Percentiles rank a stretch among this genome's conserved stretches.
phyloP scores from a whole-genome alignment of 1,284 basidiomycete species.

The Apiotrichum sp. region DNA sequence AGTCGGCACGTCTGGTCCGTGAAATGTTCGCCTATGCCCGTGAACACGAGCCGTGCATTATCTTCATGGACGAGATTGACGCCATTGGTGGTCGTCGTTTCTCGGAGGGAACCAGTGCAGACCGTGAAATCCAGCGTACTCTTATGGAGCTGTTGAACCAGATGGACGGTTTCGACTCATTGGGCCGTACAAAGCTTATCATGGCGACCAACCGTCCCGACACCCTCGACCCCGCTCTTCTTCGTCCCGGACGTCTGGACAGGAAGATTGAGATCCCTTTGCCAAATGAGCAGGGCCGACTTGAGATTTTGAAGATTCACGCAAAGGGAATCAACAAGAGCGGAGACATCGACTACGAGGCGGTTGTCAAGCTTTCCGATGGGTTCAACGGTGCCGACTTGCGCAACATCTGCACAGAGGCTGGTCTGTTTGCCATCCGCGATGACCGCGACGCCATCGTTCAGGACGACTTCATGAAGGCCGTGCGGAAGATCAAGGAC shows the following conservation, averaged over 20 bases:
- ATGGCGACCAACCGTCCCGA: constrained; percentile 98
- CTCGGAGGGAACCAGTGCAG: constrained; percentile 96
- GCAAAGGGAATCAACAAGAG: constrained; percentile 89
- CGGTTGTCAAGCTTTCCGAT: constrained; percentile 92
- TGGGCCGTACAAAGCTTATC: constrained; percentile 94
- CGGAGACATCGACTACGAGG: constrained; percentile 92
- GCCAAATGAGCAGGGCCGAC: constrained; percentile 87
- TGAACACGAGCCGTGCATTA: constrained; percentile 92
- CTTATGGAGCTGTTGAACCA: constrained; percentile 99
- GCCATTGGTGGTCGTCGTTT: constrained; percentile 94
- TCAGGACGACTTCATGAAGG: constrained; percentile 96
- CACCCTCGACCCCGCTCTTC: constrained; percentile 92
- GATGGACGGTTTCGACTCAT: constrained; percentile 98
- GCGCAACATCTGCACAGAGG: constrained; percentile 94
- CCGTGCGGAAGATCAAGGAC: constrained; percentile 92
- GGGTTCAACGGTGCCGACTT: constrained; percentile 93
- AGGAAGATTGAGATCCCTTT: constrained; percentile 97
- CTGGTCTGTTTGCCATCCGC: constrained; percentile 98
- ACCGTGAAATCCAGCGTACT: constrained; percentile 97
- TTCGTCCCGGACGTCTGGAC: constrained; percentile 92
- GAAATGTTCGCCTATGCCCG: constrained; percentile 99
- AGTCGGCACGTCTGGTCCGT: constrained; percentile 86
- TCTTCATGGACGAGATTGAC: constrained; percentile 75
- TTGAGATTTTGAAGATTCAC: constrained; percentile 98
- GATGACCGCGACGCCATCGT: constrained; percentile 86